Evolutionary conservation across 2,329 filamentous ascomycete genomes (phyloP), one percentile per base, ranked within the genome.

Genomic region (Penicillium thymicola): DNA sequence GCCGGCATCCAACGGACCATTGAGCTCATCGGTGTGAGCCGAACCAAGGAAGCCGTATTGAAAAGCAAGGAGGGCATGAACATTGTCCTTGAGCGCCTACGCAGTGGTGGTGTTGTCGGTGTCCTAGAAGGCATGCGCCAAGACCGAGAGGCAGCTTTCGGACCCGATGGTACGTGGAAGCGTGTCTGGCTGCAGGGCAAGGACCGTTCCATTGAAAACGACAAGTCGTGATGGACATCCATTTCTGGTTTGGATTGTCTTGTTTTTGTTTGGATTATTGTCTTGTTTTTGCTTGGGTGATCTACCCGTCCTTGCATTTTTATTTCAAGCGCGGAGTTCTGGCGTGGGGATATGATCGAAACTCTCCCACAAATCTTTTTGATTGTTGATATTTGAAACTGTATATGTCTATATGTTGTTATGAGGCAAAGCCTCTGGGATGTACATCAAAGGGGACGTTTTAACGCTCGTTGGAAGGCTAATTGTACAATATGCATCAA

Each of bases 101-200:
- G 87, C 52, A 78, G 80, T 56, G 87, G 87, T 38, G 88, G 87
- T 0, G 76, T 90, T 18, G 85, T 88, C 16, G 86, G 75, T 23
- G 87, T 89, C n/a, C 75, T 90, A 30, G 87, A 89, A 62, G 86
- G 85, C 28, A 89, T 89, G 86, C 78, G 85, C 50, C 76, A 79
- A 64, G 86, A 89, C 67, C 78, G 81, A 40, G 79, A 83, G 63
- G 67, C 70, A 49, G 65, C 71, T 56, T 65, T 70, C 57, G 74
- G 71, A 4, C 62, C 68, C 7, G 73, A 78, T 18, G 71, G 74
- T 7, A 69, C 72, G 14, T 77, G 75, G 73, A 75, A 77, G 64
- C 70, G 72, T 28, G 71, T 72, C 21, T 78, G 74, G 76, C 58
- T 72, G 23, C 67, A 73, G 16, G 72, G 74, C 8, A 68, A 65